A percentile compares a stretch with the other conserved stretches of the same genome.
These are phyloP conservation scores for Paraphaeosphaeria minitans DNA, from an alignment of 2,329 filamentous ascomycete genomes.

Conservation along the genomic window DNA sequence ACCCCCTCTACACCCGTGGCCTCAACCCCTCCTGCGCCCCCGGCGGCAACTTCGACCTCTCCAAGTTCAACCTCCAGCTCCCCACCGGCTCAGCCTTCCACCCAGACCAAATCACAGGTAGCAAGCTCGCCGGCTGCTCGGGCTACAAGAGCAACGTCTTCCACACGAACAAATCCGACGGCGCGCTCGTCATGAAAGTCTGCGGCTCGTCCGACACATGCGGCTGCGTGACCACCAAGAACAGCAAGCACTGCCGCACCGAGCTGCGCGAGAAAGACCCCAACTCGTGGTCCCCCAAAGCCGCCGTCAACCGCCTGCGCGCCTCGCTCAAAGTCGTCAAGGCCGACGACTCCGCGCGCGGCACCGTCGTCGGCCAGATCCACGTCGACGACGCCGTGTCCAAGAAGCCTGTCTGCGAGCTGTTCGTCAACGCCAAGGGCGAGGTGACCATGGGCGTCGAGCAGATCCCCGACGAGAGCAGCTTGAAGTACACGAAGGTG, in stretches of 20 bases:
- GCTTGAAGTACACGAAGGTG: constrained; percentile 37
- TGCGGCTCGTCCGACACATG: constrained; percentile 41
- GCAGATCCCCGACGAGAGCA: constrained; percentile 40
- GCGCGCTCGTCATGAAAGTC: constrained; percentile 49
- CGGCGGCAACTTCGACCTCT: constrained; percentile 27
- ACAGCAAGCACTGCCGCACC: constrained; percentile 52
- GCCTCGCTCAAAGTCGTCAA: constrained; percentile 36
- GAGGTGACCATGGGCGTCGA: constrained; percentile 49
- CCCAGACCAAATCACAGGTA: constrained; percentile 36
- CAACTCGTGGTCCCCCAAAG: constrained; percentile 42
- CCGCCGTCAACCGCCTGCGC: constrained; percentile 40
- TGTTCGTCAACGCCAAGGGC: constrained; percentile 47
- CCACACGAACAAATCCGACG: constrained; percentile 42
- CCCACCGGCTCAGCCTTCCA: constrained; percentile 41
- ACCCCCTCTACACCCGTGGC: constrained; percentile 10
- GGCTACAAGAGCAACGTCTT: constrained; percentile 46
- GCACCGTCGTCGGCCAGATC: constrained; percentile 50
- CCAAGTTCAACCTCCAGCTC: constrained; percentile 46
- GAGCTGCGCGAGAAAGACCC: constrained; percentile 48
- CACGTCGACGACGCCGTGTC: constrained; percentile 46
- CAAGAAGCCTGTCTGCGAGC: constrained; percentile 49
- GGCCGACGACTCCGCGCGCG: constrained; percentile 43
- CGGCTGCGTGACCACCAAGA: constrained; percentile 48
- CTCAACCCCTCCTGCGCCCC: constrained; percentile 23
- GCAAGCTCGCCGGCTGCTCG: constrained; percentile 43